phyloP scores from a whole-genome alignment of 495 filamentous ascomycete genomes.

The Hypoxylon fragiforme region DNA sequence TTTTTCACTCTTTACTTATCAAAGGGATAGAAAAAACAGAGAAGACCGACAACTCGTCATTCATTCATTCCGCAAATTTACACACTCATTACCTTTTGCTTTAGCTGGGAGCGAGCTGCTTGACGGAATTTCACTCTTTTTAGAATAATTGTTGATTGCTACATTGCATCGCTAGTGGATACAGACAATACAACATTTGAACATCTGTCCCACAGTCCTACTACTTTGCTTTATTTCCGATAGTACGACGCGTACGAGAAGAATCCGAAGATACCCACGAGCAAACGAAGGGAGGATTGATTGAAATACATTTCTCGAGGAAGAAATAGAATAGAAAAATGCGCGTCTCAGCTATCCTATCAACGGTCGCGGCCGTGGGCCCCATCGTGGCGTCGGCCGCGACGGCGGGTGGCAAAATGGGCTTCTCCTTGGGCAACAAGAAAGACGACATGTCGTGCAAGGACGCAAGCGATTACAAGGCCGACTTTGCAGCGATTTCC shows the following conservation, averaged over 20 bases:
- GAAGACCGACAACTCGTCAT: conserved; percentile 24
- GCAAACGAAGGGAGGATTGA: not conserved
- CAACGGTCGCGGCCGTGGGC: conserved; percentile 41
- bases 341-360: conserved; percentile 41
- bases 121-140: conserved; percentile 27
- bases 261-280: not conserved
- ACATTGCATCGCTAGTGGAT: too few species aligned
- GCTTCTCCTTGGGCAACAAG: conserved; percentile 60
- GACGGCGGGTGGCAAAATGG: conserved; percentile 47
- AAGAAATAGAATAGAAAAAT: conserved; percentile 22
- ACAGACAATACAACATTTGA: conserved; percentile 1
- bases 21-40: too few species aligned
- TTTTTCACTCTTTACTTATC: too few species aligned
- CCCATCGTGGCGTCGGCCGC: conserved; percentile 45
- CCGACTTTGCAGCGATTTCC: conserved; percentile 65
- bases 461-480: conserved; percentile 61
- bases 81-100: conserved; percentile 1
- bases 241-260: not conserved
- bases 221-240: conserved; percentile 23
- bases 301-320: not conserved
- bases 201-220: conserved; percentile 11
- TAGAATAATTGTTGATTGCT: conserved; percentile 1
- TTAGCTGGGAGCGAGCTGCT: too few species aligned
- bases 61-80: conserved; percentile 14
- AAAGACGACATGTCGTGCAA: conserved; percentile 65